These are phyloP conservation scores for Plasmodium vivax DNA, from an alignment of 169 alveolate genomes.

Conservation along the genomic window DNA sequence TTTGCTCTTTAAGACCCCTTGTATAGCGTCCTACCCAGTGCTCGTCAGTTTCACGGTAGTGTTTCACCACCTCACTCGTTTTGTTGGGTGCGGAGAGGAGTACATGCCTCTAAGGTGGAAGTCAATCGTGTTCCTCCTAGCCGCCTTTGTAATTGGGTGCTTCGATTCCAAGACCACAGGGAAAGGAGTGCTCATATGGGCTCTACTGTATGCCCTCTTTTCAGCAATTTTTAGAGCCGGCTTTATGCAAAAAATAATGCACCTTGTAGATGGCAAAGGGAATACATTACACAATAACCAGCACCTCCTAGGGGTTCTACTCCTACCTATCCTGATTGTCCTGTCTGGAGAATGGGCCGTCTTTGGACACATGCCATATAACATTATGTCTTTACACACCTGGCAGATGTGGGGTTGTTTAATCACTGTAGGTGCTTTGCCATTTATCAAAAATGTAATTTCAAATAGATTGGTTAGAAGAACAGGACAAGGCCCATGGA, in stretches of 20 bases:
- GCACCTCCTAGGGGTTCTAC: constrained; percentile 90
- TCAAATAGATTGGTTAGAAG: constrained; percentile 92
- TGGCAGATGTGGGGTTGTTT: constrained; percentile 94
- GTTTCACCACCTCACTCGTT: constrained; percentile 93
- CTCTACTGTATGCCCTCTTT: constrained; percentile 89
- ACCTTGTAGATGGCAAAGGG: constrained; percentile 92
- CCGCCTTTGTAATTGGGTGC: constrained; percentile 91
- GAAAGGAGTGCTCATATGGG: constrained; percentile 89
- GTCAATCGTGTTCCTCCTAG: constrained; percentile 87
- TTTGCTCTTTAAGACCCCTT: constrained; percentile 90
- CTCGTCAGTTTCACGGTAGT: constrained; percentile 94
- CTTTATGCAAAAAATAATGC: constrained; percentile 92
- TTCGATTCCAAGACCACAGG: constrained; percentile 92
- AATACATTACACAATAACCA: constrained; percentile 94
- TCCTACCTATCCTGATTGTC: constrained; percentile 88
- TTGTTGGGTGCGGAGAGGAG: constrained; percentile 94
- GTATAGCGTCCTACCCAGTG: constrained; percentile 92
- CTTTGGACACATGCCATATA: constrained; percentile 84
- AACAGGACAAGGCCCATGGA: constrained; percentile 96
- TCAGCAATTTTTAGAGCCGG: constrained; percentile 95
- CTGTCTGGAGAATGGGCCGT: constrained; percentile 86
- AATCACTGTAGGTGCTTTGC: constrained; percentile 93
- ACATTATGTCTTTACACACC: constrained; percentile 82
- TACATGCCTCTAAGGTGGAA: constrained; percentile 93
- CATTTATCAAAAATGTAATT: constrained; percentile 92